Evolutionary conservation across 2,329 filamentous ascomycete species (phyloP).

Genomic region (Diaporthe helianthi): DNA sequence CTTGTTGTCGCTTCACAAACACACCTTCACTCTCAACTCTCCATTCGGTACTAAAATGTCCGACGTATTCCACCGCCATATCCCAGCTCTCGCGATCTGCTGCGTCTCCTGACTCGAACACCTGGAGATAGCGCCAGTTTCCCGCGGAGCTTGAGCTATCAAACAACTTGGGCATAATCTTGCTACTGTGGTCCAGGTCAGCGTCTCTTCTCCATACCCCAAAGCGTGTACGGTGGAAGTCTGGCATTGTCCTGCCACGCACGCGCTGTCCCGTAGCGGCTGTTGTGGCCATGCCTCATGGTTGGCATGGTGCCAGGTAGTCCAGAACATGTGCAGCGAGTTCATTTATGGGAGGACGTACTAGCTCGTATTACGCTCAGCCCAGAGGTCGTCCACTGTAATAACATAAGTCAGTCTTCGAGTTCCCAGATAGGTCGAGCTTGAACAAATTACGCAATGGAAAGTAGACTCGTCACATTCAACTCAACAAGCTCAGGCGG

Average conservation of each 20-base stretch:
- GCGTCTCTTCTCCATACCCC: background rate
- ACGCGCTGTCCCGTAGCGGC: background rate
- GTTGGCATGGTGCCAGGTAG: background rate
- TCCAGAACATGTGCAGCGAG: background rate
- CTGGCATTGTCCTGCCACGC: background rate
- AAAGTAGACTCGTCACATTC: too few relatives aligned
- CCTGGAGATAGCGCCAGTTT: slow-evolving; percentile 52
- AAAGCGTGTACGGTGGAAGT: background rate
- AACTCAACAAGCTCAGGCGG: background rate
- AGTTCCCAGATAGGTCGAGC: background rate
- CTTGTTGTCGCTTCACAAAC: slow-evolving; percentile 46
- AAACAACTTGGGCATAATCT: slow-evolving; percentile 53
- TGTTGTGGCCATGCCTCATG: background rate
- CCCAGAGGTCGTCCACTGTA: slow-evolving; percentile 23
- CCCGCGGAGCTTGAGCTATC: slow-evolving; percentile 35
- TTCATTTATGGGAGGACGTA: background rate
- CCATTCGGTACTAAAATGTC: slow-evolving; percentile 48
- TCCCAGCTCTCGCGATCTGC: slow-evolving; percentile 55
- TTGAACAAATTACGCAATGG: background rate
- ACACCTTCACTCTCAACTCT: slow-evolving; percentile 52
- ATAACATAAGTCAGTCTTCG: background rate
- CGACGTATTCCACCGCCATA: slow-evolving; percentile 51
- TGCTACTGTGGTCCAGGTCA: slow-evolving; percentile 36
- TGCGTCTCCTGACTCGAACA: slow-evolving; percentile 59
- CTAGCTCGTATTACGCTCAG: slow-evolving; percentile 29